Evolutionary conservation across 2,329 filamentous ascomycete genomes (phyloP).

Genomic region (Plenodomus tracheiphilus): DNA sequence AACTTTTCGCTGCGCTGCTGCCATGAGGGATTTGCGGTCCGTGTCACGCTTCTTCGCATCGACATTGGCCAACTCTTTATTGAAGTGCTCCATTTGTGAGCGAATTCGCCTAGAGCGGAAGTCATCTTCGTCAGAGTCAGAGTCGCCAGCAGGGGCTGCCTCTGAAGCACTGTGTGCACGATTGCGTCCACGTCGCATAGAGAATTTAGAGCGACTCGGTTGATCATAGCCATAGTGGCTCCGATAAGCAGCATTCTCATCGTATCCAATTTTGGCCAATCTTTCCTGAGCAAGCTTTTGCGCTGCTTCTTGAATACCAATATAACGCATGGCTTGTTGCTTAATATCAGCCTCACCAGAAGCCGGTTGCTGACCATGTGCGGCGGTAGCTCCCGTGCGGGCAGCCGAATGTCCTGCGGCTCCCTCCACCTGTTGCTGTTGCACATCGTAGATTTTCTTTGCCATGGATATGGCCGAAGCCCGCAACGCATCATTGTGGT

Average conservation of each 20-base stretch:
- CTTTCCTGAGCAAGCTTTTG: slow-evolving; percentile 84
- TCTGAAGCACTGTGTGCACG: slow-evolving; percentile 69
- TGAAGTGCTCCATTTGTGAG: slow-evolving; percentile 78
- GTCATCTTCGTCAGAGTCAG: slow-evolving; percentile 58
- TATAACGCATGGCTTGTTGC: slow-evolving; percentile 54
- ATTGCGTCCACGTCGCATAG: slow-evolving; percentile 56
- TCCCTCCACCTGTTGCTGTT: slow-evolving; percentile 62
- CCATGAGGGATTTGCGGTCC: slow-evolving; percentile 75
- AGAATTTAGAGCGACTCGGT: slow-evolving; percentile 56
- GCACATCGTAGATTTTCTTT: slow-evolving; percentile 76
- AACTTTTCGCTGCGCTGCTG: slow-evolving; percentile 84
- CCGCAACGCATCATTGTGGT: slow-evolving; percentile 70
- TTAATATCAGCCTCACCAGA: slow-evolving; percentile 53
- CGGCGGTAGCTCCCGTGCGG: slow-evolving; percentile 41
- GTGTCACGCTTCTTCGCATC: slow-evolving; percentile 73
- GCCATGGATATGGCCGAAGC: slow-evolving; percentile 90
- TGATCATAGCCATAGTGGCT: slow-evolving; percentile 72
- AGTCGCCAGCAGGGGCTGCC: slow-evolving; percentile 37
- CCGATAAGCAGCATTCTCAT: slow-evolving; percentile 67
- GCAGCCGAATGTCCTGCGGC: slow-evolving; percentile 38
- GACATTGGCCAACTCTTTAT: slow-evolving; percentile 66
- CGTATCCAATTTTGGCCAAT: slow-evolving; percentile 76
- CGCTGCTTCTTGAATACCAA: slow-evolving; percentile 80
- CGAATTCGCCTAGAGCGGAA: slow-evolving; percentile 73
- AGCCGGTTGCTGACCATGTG: slow-evolving; percentile 30